Evolutionary conservation across 441 rosid genomes (phyloP), one percentile per base, ranked within the genome.

Genomic region (Syzygium syzygioides): DNA sequence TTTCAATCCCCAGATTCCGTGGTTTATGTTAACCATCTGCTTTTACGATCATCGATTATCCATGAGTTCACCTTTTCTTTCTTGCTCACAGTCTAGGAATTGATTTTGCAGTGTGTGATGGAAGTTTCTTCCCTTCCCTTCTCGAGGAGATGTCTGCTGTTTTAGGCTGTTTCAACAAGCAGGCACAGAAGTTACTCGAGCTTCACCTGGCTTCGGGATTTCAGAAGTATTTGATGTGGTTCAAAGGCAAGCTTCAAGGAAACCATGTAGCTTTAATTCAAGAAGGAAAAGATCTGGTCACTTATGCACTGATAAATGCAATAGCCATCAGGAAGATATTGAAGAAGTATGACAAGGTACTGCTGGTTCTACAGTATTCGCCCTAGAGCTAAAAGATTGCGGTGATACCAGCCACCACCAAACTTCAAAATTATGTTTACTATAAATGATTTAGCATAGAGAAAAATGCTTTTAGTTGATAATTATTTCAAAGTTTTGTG

Each of bases 291-390:
- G 97, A 96, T 89, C 91, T 96, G 91, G 97, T 98, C 76, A 92
- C 92, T 84, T 98, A 96, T 91, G 99, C 99, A 3, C 91, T 96
- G 15, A 95, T 96, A 80, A 95, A 96, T 86, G 97, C 99, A 6
- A 92, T 91, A 9, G 99, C 99, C 28, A 94, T 98, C 56, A 90
- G 98, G 54, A 98, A 98, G 91, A 98, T 98, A 85, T 96, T 98
- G n/a, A 98, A 98, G 93, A 96, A 96, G 90, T 96, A 98, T 86
- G 98, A 96, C 90, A 97, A 96, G 98, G 99, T 95, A 90, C 18
- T 12, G 26, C 55, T 34, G 9, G 26, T 26, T 30, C n/a, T 55
- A 37, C 28, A 26, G 14, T 41, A 14, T 50, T 53, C 41, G 5
- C n/a, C 14, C 71, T 34, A 64, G 53, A 66, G 34, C 5, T 55